phyloP scores from a whole-genome alignment of 805 yeast species.

The Ogataea paradorogensis region DNA sequence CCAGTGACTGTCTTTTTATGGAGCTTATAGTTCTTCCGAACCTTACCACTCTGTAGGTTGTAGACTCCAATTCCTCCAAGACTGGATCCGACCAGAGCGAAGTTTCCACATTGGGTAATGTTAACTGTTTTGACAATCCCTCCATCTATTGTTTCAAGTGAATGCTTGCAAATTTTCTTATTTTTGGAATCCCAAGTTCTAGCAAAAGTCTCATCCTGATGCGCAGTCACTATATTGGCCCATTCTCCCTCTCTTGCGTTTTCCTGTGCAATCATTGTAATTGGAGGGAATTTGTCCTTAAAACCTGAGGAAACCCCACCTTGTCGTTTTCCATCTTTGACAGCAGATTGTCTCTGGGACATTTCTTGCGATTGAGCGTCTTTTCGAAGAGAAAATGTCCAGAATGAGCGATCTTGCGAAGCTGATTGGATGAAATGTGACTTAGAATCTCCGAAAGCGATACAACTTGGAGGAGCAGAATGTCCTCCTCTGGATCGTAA shows the following conservation, averaged over 20 bases:
- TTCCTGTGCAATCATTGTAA: constrained; percentile 65
- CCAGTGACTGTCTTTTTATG: constrained; percentile 87
- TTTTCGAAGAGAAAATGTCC: constrained; percentile 90
- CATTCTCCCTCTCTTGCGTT: constrained; percentile 81
- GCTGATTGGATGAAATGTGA: constrained; percentile 86
- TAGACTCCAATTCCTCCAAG: constrained; percentile 81
- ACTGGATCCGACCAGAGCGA: constrained; percentile 87
- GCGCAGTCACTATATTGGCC: constrained; percentile 91
- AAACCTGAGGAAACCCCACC: constrained; percentile 55
- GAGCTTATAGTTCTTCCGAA: constrained; percentile 64
- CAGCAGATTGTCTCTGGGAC: constrained; percentile 63
- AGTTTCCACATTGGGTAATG: constrained; percentile 92
- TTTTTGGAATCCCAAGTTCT: constrained; percentile 85
- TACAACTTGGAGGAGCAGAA: constrained; percentile 77
- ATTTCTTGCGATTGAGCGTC: constrained; percentile 95
- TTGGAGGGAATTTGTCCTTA: constrained; percentile 75
- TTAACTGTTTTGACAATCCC: constrained; percentile 73
- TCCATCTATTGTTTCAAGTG: constrained; percentile 70
- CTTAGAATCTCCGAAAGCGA: constrained; percentile 68
- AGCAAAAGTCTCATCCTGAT: constrained; percentile 77
- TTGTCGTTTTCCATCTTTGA: constrained; percentile 44
- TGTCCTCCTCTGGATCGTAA: constrained; percentile 98
- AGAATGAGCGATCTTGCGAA: constrained; percentile 79
- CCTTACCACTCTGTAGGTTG: constrained; percentile 87
- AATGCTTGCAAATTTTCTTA: constrained; percentile 76